Evolutionary conservation across 306 rosid species (phyloP).

Genomic region (Vigna reflexopilosa): DNA sequence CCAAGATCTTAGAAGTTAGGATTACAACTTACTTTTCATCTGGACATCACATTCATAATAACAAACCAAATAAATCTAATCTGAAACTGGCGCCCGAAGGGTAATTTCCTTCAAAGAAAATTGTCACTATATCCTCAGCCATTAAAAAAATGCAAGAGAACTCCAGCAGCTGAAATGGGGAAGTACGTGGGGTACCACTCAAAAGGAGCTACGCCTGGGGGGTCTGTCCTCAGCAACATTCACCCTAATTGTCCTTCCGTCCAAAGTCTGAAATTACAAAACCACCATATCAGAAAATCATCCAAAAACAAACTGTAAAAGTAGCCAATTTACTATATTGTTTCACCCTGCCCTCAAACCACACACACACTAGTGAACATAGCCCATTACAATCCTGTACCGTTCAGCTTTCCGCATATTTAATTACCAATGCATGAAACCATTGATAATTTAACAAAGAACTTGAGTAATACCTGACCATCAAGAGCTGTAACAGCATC

Average conservation of each 20-base stretch:
- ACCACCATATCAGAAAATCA: constrained; percentile 38
- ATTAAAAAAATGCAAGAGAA: constrained; percentile 30
- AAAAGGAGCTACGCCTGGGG: constrained; percentile 73
- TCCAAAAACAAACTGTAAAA: neutral
- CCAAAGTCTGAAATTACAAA: constrained; percentile 71
- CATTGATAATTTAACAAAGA: constrained; percentile 10
- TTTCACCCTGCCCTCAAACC: constrained; percentile 1
- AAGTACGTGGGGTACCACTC: constrained; percentile 47
- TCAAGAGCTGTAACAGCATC: constrained; percentile 95
- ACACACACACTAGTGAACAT: constrained; percentile 4
- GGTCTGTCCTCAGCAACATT: constrained; percentile 89
- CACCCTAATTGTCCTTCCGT: constrained; percentile 87
- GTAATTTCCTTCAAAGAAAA: constrained; percentile 6
- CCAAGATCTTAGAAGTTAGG: constrained; percentile 27
- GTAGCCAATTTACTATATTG: neutral
- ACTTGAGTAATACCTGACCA: constrained; percentile 77
- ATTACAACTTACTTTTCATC: constrained; percentile 38
- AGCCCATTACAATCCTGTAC: constrained; percentile 5
- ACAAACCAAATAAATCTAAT: constrained; percentile 43
- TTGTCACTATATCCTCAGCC: constrained; percentile 55
- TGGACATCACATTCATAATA: constrained; percentile 30
- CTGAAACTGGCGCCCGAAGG: constrained; percentile 39
- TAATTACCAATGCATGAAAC: constrained; percentile 29
- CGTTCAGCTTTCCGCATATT: constrained; percentile 28
- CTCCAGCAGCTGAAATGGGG: constrained; percentile 28